Evolutionary conservation across 129 eudicot genomes (phyloP).

Genomic region (Chrysanthemum seticuspe): DNA sequence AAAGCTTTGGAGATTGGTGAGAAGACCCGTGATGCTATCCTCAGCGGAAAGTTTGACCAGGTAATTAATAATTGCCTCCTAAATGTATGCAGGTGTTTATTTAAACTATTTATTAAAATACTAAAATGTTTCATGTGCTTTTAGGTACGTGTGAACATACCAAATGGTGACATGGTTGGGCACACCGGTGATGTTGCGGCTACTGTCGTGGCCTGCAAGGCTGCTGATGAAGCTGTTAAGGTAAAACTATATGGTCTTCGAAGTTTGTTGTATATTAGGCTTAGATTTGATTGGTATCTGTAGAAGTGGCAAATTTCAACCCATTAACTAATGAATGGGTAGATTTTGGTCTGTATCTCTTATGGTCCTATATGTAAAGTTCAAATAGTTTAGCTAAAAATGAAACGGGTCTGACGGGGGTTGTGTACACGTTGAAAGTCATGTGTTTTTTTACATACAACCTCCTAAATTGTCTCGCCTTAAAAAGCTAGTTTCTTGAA

Average conservation of each 20-base stretch:
- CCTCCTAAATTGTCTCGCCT: neutral
- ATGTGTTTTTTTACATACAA: neutral
- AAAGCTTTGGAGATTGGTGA: conserved; percentile 93
- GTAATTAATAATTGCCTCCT: conserved; percentile 27
- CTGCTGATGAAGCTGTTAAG: conserved; percentile 97
- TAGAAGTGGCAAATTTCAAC: neutral
- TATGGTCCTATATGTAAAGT: neutral
- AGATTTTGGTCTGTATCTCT: neutral
- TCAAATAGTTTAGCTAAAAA: neutral
- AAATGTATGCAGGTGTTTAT: neutral
- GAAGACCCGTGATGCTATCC: conserved; percentile 84
- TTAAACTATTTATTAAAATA: no score
- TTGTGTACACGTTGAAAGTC: neutral
- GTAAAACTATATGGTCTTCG: conserved; percentile 30
- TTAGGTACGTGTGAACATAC: conserved; percentile 93
- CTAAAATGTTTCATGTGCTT: neutral
- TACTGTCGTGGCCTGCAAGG: conserved; percentile 84
- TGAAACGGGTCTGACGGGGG: neutral
- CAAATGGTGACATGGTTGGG: conserved; percentile 96
- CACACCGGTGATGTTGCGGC: conserved; percentile 93
- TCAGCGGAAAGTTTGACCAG: conserved; percentile 80
- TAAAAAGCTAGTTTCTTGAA: no score
- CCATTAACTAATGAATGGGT: neutral
- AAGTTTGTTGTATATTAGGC: neutral
- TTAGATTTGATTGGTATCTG: neutral